These are phyloP conservation scores for Neospora caninum DNA, from an alignment of 169 alveolate species.

Conservation along the genomic window DNA sequence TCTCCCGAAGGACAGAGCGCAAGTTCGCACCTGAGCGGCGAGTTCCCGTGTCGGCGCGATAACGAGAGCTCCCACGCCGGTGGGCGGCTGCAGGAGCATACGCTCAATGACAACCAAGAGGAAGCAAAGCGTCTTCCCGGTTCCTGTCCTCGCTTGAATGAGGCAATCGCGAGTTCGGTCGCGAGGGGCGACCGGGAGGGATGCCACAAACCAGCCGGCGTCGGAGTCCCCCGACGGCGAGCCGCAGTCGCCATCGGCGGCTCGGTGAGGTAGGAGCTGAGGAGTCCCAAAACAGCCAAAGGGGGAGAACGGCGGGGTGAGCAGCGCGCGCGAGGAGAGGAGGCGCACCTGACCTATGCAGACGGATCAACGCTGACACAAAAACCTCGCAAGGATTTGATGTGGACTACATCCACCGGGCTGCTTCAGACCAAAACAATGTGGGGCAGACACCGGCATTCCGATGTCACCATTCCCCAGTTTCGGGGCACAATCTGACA, in stretches of 20 bases:
- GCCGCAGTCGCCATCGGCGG: not conserved
- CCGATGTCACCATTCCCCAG: no score
- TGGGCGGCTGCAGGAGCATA: conserved; percentile 83
- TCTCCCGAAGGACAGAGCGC: not conserved
- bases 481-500: no score
- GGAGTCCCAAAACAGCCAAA: no score
- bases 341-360: no score
- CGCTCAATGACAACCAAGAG: conserved; percentile 79
- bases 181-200: conserved; percentile 35
- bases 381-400: no score
- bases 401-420: no score
- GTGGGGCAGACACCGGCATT: no score
- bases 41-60: conserved; percentile 96
- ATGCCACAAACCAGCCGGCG: not conserved
- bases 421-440: no score
- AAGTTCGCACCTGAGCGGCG: conserved; percentile 87
- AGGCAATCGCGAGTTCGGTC: conserved; percentile 80
- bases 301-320: no score
- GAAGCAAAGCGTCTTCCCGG: conserved; percentile 93
- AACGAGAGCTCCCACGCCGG: conserved; percentile 87
- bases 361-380: no score
- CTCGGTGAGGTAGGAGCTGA: no score
- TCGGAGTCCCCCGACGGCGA: not conserved
- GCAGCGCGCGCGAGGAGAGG: no score
- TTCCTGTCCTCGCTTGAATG: conserved; percentile 95